Base-by-base conservation (phyloP, 306 rosid species). In the Prinsepia uniflora region DNA sequence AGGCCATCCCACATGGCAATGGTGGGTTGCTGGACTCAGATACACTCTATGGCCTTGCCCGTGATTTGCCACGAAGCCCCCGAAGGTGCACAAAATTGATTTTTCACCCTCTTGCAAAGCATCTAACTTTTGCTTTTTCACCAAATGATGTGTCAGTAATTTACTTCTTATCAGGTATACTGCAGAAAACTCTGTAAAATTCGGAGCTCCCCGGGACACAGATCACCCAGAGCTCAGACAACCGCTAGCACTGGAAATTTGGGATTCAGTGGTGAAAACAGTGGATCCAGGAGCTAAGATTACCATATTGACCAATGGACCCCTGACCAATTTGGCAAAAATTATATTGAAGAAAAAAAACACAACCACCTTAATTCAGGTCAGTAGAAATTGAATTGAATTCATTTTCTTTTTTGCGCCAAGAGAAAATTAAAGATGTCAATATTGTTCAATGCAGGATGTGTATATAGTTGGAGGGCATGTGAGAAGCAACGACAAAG, bases 21-120 rank as follows among this genome's bases (percentile, higher is more conserved):
- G 96, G 97, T 75, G 97, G 99, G 7, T 75, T 86, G 65, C 39
- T 94, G 39, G 99, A 94, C 78, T 91, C 99, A 0, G 97, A 90
- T 77, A 91, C 96, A 59, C 97, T 94, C 63, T 94, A 81, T 57
- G 97, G 99, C 61, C 85, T 94, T 48, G 91, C 97, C 75, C 90
- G 91, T 3, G 61, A 79, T 79, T 64, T 94, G 3, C 99, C 97
- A 49, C 81, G 86, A 76, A 89, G 99, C 71, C 97, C 95, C 6
- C 80, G 92, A 89, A 94, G 97, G 97, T 93, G 65, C 52, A 66
- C 42, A 40, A 49, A 45, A 62, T 46, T 48, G 36, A 4, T 20
- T 36, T 43, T 47, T 10, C 13, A n/a, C 4, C 47, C 52, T n/a
- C 30, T 64, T 3, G 0, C 24, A 22, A 9, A 6, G 61, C 74